Conservation (phyloP, 176 grass and related monocot genomes). For the Echinochloa phyllopogon region DNA sequence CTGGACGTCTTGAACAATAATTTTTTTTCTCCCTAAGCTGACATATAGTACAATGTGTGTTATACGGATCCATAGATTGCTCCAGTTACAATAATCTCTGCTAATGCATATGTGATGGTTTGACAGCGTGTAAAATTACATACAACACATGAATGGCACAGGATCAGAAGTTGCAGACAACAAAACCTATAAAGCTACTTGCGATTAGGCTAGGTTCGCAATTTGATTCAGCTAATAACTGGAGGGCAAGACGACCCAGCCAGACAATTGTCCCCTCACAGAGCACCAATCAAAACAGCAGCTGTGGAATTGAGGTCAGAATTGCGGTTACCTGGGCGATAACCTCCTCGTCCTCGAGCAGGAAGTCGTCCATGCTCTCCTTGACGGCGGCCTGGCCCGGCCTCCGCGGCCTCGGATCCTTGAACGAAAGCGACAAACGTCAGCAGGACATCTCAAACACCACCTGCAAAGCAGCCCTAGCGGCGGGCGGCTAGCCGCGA, state of each 20-base stretch:
- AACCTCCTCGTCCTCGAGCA: slow-evolving; percentile 62
- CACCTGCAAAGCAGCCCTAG: no score
- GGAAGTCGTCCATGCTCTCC: slow-evolving; percentile 61
- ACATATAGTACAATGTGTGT: background rate
- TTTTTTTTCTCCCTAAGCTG: background rate
- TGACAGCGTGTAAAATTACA: background rate
- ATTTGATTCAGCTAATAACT: background rate
- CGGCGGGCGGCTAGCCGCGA: background rate
- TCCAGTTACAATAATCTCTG: background rate
- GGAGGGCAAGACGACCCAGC: background rate
- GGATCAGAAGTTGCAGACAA: background rate
- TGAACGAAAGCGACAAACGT: background rate
- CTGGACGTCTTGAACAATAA: background rate
- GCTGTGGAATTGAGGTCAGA: no score
- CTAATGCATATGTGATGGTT: background rate
- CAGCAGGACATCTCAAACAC: background rate
- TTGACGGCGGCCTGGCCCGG: slow-evolving; percentile 40
- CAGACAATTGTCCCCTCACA: background rate
- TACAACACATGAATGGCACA: background rate
- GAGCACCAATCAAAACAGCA: background rate
- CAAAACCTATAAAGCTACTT: background rate
- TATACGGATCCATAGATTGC: background rate
- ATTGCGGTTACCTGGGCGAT: slow-evolving; percentile 41
- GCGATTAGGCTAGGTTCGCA: background rate
- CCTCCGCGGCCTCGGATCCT: slow-evolving; percentile 49